Evolutionary conservation across 768 basidiomycete species (phyloP), one percentile per base, ranked within the genome.

Genomic region (Chalciporus piperatus): DNA sequence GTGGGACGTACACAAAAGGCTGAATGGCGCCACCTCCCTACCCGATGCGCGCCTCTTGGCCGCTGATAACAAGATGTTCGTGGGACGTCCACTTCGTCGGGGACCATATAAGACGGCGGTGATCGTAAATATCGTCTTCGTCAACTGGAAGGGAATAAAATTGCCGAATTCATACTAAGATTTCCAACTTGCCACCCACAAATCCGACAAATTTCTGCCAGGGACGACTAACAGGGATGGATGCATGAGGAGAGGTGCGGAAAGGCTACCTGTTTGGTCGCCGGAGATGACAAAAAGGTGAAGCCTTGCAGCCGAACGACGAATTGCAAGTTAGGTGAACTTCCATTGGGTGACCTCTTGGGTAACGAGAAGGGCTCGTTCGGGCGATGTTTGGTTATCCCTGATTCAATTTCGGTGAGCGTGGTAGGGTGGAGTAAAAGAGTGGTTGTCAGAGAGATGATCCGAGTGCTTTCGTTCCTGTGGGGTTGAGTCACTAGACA

Each of bases 81-180:
- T 63, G 60, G 54, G 54, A 58, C 40, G 45, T 22, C 1, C 27
- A 28, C 32, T 48, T 13, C 42, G 20, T 48, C 66, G 67, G 67
- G 25, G 30, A 60, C 43, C 33, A 59, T 19, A 50, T 0, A 55
- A 61, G 50, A 67, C 17, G 56, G 53, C 62, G 64, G 35, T 7
- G 25, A 39, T 48, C 50, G 47, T 54, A 38, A 41, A 38, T 11
- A 25, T 39, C 20, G 44, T 40, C 33, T 6, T 32, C 10, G 37
- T 51, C 52, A 40, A 51, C 49, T 32, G 45, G 41, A 51, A 58
- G 47, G 37, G 33, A 25, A 56, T 27, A 35, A 22, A 56, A 47
- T 52, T 46, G 49, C 45, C 38, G 28, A 43, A 58, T 51, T 46
- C 43, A 39, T 33, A 13, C 42, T 38, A 51, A 55, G 51, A 49